These are phyloP conservation scores for Fraxinus excelsior DNA, from an alignment of 257 asterid species.

Conservation along the genomic window DNA sequence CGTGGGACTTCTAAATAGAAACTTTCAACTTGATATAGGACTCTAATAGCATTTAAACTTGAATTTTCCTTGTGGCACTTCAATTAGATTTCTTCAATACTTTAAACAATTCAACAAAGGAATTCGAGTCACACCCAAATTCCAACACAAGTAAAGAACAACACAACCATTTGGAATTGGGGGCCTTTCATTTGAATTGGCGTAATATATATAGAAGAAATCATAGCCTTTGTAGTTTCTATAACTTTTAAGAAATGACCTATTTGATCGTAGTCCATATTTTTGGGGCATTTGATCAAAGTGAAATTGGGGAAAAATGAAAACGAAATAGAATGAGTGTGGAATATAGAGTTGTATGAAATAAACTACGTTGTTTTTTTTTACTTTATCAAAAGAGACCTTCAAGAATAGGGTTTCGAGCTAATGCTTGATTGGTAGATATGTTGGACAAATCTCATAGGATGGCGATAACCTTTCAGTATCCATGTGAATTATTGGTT, in stretches of 20 bases:
- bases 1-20: too few relatives aligned
- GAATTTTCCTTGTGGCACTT: too few relatives aligned
- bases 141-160: conserved; percentile 10
- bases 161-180: neutral
- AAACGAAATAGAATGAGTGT: conserved; percentile 15
- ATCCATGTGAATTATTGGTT: conserved; percentile 29
- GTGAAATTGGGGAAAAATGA: conserved; percentile 28
- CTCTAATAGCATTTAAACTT: too few relatives aligned
- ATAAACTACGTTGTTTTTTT: too few relatives aligned
- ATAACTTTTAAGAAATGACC: neutral
- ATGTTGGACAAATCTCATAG: neutral
- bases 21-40: too few relatives aligned
- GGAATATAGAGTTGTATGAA: neutral
- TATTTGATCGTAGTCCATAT: neutral
- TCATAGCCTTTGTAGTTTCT: neutral
- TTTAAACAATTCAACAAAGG: too few relatives aligned
- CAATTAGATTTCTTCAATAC: too few relatives aligned
- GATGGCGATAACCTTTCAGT: neutral
- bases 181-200: neutral
- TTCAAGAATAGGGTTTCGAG: neutral
- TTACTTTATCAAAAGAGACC: too few relatives aligned
- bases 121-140: too few relatives aligned
- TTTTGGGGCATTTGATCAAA: conserved; percentile 17
- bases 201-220: neutral
- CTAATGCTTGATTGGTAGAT: neutral